Percentiles rank a stretch among this genome's conserved stretches.
Evolutionary conservation across 2,329 filamentous ascomycete species (phyloP).

Genomic region (Xylogone sp.): DNA sequence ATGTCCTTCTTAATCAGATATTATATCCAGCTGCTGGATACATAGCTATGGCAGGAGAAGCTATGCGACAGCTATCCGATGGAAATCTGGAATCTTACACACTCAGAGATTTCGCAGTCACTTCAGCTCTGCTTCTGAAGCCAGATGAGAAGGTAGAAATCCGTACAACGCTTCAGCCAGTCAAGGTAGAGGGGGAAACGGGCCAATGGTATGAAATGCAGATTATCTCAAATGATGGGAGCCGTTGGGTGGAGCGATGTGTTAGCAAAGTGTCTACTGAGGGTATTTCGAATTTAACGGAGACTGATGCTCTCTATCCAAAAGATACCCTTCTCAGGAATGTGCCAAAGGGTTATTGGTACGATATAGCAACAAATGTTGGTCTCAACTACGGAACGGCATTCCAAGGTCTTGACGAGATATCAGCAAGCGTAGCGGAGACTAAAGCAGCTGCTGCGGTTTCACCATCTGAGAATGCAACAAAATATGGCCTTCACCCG

Average conservation of each 20-base stretch:
- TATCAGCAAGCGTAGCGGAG: slow-evolving; percentile 4
- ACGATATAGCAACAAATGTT: slow-evolving; percentile 15
- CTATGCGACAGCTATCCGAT: background rate
- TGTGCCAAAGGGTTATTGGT: slow-evolving; percentile 8
- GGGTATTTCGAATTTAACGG: background rate
- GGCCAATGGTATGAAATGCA: slow-evolving; percentile 7
- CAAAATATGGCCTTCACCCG: slow-evolving; percentile 7
- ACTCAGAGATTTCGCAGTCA: background rate
- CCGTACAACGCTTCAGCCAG: slow-evolving; percentile 4
- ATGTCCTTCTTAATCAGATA: slow-evolving; percentile 2
- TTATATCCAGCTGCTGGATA: slow-evolving; percentile 1
- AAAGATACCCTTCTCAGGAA: background rate
- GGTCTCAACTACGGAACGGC: slow-evolving; percentile 21
- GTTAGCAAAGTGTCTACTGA: slow-evolving; percentile 3
- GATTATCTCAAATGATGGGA: slow-evolving; percentile 5
- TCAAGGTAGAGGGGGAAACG: slow-evolving; percentile 3
- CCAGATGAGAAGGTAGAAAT: background rate
- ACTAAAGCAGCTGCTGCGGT: slow-evolving; percentile 2
- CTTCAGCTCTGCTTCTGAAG: background rate
- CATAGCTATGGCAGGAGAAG: slow-evolving; percentile 2
- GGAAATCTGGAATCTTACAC: background rate
- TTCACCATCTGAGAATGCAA: background rate
- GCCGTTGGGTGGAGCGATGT: slow-evolving; percentile 9
- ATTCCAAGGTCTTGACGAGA: slow-evolving; percentile 17
- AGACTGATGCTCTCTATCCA: background rate